Evolutionary conservation across 202 grass and related monocot genomes (phyloP).

Genomic region (Zizania palustris): DNA sequence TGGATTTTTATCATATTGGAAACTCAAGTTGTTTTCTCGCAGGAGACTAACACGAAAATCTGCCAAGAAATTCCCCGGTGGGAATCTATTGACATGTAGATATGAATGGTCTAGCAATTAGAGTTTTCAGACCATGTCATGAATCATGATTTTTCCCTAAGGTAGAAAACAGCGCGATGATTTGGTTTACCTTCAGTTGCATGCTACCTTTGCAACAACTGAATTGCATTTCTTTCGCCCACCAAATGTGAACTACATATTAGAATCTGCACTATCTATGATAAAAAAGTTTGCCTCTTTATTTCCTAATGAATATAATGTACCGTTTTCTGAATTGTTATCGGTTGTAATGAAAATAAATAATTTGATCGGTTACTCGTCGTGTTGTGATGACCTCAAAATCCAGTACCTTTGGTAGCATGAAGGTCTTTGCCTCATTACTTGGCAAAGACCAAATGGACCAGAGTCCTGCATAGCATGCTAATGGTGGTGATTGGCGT

Average conservation of each 20-base stretch:
- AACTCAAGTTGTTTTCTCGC: conserved; percentile 10
- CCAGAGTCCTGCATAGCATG: background rate
- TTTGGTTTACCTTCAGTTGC: conserved; percentile 1
- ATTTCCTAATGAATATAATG: background rate
- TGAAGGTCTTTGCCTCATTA: background rate
- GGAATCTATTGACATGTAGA: background rate
- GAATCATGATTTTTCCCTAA: conserved; percentile 11
- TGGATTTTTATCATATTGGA: background rate
- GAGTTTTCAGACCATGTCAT: background rate
- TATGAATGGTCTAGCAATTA: conserved; percentile 3
- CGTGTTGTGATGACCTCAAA: background rate
- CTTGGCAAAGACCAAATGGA: background rate
- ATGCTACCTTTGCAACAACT: conserved; percentile 12
- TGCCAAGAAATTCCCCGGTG: background rate
- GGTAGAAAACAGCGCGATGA: background rate
- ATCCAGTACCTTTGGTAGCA: background rate
- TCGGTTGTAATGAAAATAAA: background rate
- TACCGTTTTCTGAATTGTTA: background rate
- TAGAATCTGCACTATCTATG: background rate
- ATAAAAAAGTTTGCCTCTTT: background rate
- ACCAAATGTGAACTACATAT: conserved; percentile 15
- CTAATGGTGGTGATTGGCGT: background rate
- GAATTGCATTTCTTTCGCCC: background rate
- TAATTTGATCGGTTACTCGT: background rate
- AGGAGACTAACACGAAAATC: background rate